phyloP scores from a whole-genome alignment of 1,139 yeast species.

The Ashbya aceris region DNA sequence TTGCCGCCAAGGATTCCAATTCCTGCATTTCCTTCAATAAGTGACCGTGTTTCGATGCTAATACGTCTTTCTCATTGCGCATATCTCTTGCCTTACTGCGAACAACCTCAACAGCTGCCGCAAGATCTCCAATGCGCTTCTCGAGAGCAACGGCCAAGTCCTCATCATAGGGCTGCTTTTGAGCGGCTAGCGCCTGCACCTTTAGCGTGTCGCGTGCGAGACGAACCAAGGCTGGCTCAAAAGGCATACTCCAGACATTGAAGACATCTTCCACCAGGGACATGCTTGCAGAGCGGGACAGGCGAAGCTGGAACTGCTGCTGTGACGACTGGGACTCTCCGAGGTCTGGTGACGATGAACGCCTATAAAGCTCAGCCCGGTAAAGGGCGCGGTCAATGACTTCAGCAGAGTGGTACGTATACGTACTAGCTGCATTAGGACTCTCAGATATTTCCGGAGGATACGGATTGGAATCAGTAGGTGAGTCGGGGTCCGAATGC shows the following conservation, averaged over 20 bases:
- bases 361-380: slow-evolving; percentile 31
- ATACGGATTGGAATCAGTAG: too few species aligned
- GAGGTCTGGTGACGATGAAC: slow-evolving; percentile 39
- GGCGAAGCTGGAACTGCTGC: slow-evolving; percentile 10
- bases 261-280: slow-evolving; percentile 38
- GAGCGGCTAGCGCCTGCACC: neutral
- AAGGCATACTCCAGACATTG: slow-evolving; percentile 29
- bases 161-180: neutral
- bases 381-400: slow-evolving; percentile 7
- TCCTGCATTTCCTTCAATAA: slow-evolving; percentile 48
- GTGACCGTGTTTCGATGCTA: slow-evolving; percentile 29
- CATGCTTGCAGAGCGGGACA: slow-evolving; percentile 30
- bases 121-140: slow-evolving; percentile 11
- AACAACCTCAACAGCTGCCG: neutral
- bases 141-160: neutral
- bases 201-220: slow-evolving; percentile 24
- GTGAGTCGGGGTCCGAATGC: too few species aligned
- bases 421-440: too few species aligned
- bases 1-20: slow-evolving; percentile 60
- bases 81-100: slow-evolving; percentile 2
- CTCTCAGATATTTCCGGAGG: too few species aligned
- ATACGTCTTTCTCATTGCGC: slow-evolving; percentile 29
- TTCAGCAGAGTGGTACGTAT: neutral
- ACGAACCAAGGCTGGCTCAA: slow-evolving; percentile 26
- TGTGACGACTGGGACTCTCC: slow-evolving; percentile 31